Conservation (phyloP, 2,329 filamentous ascomycete genomes). For the Aphanocladium album region DNA sequence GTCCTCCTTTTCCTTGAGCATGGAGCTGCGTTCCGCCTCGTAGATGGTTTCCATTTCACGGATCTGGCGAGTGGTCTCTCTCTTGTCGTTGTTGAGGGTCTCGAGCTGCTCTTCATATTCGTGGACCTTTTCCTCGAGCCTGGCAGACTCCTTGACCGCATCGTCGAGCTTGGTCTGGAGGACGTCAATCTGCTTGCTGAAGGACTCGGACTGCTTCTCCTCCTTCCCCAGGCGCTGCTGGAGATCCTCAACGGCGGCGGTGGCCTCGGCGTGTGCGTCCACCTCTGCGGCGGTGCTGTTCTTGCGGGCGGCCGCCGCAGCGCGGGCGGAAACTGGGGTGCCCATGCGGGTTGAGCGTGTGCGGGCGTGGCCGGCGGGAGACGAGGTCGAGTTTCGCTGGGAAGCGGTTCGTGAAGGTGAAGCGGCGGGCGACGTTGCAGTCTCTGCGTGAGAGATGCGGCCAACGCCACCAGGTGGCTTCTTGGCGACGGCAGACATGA, state of each 20-base stretch:
- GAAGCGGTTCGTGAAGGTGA: conserved; percentile 35
- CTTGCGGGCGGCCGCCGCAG: conserved; percentile 60
- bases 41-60: conserved; percentile 91
- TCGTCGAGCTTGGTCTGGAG: conserved; percentile 85
- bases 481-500: conserved; percentile 50
- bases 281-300: conserved; percentile 36
- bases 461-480: conserved; percentile 47
- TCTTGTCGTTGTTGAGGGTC: conserved; percentile 74
- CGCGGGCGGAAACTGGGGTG: conserved; percentile 68
- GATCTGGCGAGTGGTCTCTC: conserved; percentile 75
- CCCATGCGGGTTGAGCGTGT: conserved; percentile 61
- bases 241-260: conserved; percentile 75
- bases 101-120: conserved; percentile 82
- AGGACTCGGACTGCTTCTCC: conserved; percentile 71
- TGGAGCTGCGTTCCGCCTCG: conserved; percentile 80
- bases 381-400: conserved; percentile 44
- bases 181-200: conserved; percentile 78
- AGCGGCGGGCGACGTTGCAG: conserved; percentile 26
- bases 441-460: conserved; percentile 38
- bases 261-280: conserved; percentile 66
- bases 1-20: conserved; percentile 89
- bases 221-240: conserved; percentile 77
- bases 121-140: conserved; percentile 81
- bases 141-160: conserved; percentile 72
- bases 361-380: conserved; percentile 41